Percentiles rank a stretch among this genome's conserved stretches.
Evolutionary conservation across 2,329 filamentous ascomycete genomes (phyloP).

Genomic region (Exophiala sideris): DNA sequence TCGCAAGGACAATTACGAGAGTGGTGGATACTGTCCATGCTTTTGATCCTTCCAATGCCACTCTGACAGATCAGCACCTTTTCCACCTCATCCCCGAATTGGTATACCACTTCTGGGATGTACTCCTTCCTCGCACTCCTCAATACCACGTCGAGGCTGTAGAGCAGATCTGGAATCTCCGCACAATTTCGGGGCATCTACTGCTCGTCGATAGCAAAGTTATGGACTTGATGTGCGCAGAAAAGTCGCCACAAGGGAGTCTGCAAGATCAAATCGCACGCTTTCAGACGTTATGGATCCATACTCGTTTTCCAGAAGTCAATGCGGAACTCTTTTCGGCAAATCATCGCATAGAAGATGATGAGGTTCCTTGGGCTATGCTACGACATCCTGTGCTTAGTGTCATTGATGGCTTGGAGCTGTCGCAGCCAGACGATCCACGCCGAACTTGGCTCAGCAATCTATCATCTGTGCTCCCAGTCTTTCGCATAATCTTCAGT

Average conservation of each 20-base stretch:
- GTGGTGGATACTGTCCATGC: conserved; percentile 19
- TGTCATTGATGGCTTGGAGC: conserved; percentile 17
- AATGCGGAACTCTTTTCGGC: conserved; percentile 20
- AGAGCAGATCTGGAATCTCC: conserved; percentile 79
- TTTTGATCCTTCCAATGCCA: conserved; percentile 27
- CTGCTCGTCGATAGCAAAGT: conserved; percentile 67
- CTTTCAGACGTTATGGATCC: conserved; percentile 79
- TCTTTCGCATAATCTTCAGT: conserved; percentile 19
- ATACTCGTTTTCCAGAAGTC: conserved; percentile 45
- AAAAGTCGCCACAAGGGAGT: conserved; percentile 33
- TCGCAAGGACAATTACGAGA: conserved; percentile 10
- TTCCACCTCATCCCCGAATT: conserved; percentile 62
- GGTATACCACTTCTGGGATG: conserved; percentile 71
- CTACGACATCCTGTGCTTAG: conserved; percentile 20
- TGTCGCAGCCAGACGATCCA: conserved; percentile 14
- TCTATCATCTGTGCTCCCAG: conserved; percentile 16
- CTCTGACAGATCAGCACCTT: conserved; percentile 44
- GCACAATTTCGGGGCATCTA: conserved; percentile 65
- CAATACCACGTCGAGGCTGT: conserved; percentile 95
- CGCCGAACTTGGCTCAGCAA: conserved; percentile 22
- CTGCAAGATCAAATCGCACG: conserved; percentile 59
- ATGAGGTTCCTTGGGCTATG: conserved; percentile 23
- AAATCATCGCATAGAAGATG: conserved; percentile 11
- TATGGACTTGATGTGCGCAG: conserved; percentile 21
- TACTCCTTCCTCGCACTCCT: conserved; percentile 74